A percentile compares a stretch with the other conserved stretches of the same genome.
phyloP scores from a whole-genome alignment of 2,329 filamentous ascomycete genomes.

The Camptophora hylomeconis region DNA sequence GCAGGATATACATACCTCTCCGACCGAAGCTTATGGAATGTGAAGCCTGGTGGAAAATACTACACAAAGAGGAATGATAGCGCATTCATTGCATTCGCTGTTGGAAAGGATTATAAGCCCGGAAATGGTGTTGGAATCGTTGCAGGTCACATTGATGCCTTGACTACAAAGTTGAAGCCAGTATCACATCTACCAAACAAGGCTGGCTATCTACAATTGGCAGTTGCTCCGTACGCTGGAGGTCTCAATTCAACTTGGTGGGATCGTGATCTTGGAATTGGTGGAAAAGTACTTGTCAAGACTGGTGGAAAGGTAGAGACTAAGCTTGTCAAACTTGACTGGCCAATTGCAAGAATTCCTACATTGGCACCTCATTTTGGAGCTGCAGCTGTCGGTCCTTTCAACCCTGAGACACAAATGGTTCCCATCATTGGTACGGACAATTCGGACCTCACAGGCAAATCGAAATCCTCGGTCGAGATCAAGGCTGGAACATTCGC shows the following conservation, averaged over 20 bases:
- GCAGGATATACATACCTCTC: slow-evolving; percentile 65
- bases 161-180: slow-evolving; percentile 85
- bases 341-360: slow-evolving; percentile 86
- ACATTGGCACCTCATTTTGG: slow-evolving; percentile 93
- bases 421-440: slow-evolving; percentile 89
- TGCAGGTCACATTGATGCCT: slow-evolving; percentile 82
- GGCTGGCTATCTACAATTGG: slow-evolving; percentile 77
- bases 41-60: slow-evolving; percentile 76
- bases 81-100: slow-evolving; percentile 70
- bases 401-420: slow-evolving; percentile 85
- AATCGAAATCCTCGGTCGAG: slow-evolving; percentile 11
- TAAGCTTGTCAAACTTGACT: slow-evolving; percentile 79
- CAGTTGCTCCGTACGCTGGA: slow-evolving; percentile 85
- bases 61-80: slow-evolving; percentile 76
- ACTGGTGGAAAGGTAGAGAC: slow-evolving; percentile 61
- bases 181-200: slow-evolving; percentile 72
- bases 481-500: slow-evolving; percentile 54
- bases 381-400: slow-evolving; percentile 48
- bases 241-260: slow-evolving; percentile 85
- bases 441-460: slow-evolving; percentile 43
- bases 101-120: slow-evolving; percentile 66
- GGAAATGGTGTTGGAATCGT: slow-evolving; percentile 83
- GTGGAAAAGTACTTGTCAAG: slow-evolving; percentile 74
- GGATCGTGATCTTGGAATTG: slow-evolving; percentile 87
- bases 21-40: slow-evolving; percentile 68